Conservation (phyloP, 2,329 filamentous ascomycete genomes). For the Pseudocercospora macadamiae region DNA sequence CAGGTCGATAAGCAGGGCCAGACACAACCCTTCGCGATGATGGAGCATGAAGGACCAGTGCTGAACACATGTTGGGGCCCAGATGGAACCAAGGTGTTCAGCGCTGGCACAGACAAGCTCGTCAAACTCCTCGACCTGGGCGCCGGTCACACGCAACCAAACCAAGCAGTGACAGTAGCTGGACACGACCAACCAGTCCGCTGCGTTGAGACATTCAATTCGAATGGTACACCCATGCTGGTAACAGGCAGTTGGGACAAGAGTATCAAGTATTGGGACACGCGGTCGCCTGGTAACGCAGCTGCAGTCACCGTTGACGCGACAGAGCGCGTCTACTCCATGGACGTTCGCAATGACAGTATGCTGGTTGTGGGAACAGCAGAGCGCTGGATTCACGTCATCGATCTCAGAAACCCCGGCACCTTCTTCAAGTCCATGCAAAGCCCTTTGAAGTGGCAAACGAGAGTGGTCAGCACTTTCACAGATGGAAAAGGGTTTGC, state of each 20-base stretch:
- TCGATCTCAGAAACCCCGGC: constrained; percentile 84
- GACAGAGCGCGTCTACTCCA: constrained; percentile 82
- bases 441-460: constrained; percentile 98
- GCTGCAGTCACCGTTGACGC: constrained; percentile 67
- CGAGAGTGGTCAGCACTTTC: constrained; percentile 92
- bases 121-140: constrained; percentile 84
- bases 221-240: constrained; percentile 73
- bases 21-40: constrained; percentile 81
- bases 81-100: constrained; percentile 87
- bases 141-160: constrained; percentile 47
- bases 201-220: constrained; percentile 66
- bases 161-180: constrained; percentile 65
- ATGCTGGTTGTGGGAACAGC: constrained; percentile 90
- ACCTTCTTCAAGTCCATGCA: constrained; percentile 96
- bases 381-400: constrained; percentile 92
- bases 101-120: constrained; percentile 87
- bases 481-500: constrained; percentile 89
- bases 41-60: constrained; percentile 84
- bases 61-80: constrained; percentile 85
- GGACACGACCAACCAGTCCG: constrained; percentile 84
- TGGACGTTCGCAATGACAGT: constrained; percentile 77
- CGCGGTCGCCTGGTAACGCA: constrained; percentile 59
- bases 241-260: constrained; percentile 94
- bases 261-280: constrained; percentile 87
- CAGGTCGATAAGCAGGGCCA: constrained; percentile 78